Evolutionary conservation across 1,284 basidiomycete genomes (phyloP), one percentile per base, ranked within the genome.

Genomic region (Trametes polyzona): DNA sequence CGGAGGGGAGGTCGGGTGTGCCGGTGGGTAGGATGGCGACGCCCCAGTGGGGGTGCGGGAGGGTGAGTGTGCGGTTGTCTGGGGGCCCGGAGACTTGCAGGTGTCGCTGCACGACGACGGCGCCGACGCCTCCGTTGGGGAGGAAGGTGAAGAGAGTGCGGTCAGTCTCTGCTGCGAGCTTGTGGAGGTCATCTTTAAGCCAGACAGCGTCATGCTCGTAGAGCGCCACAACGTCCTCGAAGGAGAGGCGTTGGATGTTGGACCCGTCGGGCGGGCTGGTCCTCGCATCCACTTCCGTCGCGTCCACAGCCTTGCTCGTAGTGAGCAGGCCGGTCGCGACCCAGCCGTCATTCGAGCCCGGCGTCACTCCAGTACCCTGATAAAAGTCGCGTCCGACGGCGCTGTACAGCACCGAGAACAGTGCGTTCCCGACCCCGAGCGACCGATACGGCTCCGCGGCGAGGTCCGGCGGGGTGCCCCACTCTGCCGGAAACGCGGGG

Each of bases 321-420:
- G 79, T 78, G 0, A 69, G 48, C 1, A 78, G 68, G 2, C 71
- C 71, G 8, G 68, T 69, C 5, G 76, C 72, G n/a, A 74, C 67
- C 85, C 86, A 88, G 0, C 86, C 86, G 26, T 73, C 70, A 14
- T 60, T 50, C n/a, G 50, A 47, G 4, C 69, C 61, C 1, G 68
- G 66, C 3, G 54, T 63, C 7, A 76, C 75, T 0, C 83, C 83
- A 52, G 79, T 78, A 2, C 62, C 57, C 6, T 59, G 62, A 67
- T 89, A 90, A 67, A 86, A 86, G 0, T 74, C 65, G 6, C 61
- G 54, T 2, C 87, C 86, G 24, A 89, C 73, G 62, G 88, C 87
- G 67, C 84, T 88, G 70, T 83, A 89, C 5, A 90, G 72, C 11
- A 78, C 77, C 1, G 84, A 86, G 62, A 86, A 82, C 6, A 65